Conservation (phyloP, 768 basidiomycete genomes). For the Erythrobasidium yunnanense region DNA sequence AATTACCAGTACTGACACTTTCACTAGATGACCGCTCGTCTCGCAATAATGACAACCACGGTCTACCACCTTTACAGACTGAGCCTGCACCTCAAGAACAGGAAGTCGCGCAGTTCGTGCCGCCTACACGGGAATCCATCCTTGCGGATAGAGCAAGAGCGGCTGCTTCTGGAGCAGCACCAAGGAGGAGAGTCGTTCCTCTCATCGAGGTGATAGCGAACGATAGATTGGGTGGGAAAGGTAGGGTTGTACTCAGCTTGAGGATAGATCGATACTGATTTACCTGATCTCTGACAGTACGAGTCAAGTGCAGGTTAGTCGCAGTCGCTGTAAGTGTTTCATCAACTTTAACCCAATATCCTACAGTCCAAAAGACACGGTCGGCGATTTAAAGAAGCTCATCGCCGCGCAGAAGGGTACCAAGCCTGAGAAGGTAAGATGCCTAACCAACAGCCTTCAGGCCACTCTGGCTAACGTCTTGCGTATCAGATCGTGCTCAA, state of each 20-base stretch:
- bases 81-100: neutral
- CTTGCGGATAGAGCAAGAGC: constrained; percentile 19
- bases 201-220: constrained; percentile 31
- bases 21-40: neutral
- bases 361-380: constrained; percentile 73
- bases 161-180: constrained; percentile 1
- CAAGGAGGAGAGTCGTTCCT: neutral
- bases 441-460: no score
- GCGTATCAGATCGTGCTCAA: constrained; percentile 74
- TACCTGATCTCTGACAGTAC: no score
- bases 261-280: neutral
- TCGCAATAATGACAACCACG: neutral
- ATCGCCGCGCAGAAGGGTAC: constrained; percentile 96
- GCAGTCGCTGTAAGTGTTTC: neutral
- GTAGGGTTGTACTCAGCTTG: neutral
- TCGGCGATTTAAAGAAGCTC: constrained; percentile 91
- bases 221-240: constrained; percentile 32
- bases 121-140: constrained; percentile 12
- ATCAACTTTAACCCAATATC: neutral
- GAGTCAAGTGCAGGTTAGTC: constrained; percentile 21
- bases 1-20: no score
- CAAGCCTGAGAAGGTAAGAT: constrained; percentile 51
- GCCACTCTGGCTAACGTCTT: no score
- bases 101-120: constrained; percentile 14
- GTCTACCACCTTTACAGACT: constrained; percentile 14